phyloP scores from a whole-genome alignment of 75 land plant genomes.

The Pinus tabuliformis region DNA sequence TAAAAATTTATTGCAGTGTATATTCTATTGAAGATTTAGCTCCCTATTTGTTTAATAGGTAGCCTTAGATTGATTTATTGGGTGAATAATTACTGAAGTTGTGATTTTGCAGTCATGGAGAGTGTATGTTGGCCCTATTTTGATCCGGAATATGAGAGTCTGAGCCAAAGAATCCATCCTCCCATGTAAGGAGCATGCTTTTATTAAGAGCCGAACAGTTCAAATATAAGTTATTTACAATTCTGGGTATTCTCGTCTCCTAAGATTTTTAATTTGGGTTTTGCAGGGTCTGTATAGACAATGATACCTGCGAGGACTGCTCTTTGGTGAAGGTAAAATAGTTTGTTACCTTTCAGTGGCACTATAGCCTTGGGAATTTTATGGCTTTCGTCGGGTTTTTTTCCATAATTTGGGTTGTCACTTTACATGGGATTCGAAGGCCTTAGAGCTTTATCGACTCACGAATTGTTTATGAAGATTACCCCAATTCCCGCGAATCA shows the following conservation, averaged over 20 bases:
- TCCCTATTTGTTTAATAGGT: too few species aligned
- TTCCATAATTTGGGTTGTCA: conserved; percentile 12
- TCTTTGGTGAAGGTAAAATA: conserved; percentile 64
- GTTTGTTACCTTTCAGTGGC: background rate
- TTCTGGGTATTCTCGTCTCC: background rate
- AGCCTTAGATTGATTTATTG: background rate
- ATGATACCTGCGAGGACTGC: conserved; percentile 39
- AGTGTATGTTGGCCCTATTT: conserved; percentile 72
- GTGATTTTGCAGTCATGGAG: conserved; percentile 15
- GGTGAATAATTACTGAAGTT: background rate
- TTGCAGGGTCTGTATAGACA: conserved; percentile 76
- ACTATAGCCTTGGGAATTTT: conserved; percentile 24
- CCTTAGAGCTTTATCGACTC: conserved; percentile 23
- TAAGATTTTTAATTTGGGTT: conserved; percentile 7
- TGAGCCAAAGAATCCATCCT: conserved; percentile 71
- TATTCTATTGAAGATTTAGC: background rate
- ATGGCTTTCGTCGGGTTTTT: conserved; percentile 18
- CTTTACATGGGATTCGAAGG: conserved; percentile 18
- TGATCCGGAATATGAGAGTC: conserved; percentile 87
- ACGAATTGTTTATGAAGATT: background rate
- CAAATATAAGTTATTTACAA: background rate
- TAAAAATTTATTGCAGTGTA: background rate
- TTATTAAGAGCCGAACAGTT: background rate
- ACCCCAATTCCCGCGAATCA: background rate
- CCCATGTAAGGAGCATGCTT: conserved; percentile 51